phyloP scores from a whole-genome alignment of 2,329 filamentous ascomycete genomes.

The Thermomyces lanuginosus region DNA sequence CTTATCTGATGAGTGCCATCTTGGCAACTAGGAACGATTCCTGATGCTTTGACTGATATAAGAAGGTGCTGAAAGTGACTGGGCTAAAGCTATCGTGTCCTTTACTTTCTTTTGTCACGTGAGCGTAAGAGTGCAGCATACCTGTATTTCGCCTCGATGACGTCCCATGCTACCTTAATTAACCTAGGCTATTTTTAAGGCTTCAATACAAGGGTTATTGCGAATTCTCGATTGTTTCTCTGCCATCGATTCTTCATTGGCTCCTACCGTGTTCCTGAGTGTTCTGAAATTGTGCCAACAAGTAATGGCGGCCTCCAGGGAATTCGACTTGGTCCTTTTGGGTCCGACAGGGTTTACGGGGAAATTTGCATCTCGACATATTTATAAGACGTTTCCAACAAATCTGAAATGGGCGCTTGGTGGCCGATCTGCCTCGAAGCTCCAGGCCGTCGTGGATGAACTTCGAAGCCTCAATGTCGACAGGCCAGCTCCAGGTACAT shows the following conservation, averaged over 20 bases:
- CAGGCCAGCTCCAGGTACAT: constrained; percentile 51
- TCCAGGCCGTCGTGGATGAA: constrained; percentile 51
- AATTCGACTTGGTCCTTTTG: constrained; percentile 51
- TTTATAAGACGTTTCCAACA: constrained; percentile 52
- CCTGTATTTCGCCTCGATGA: no score
- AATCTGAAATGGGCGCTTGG: constrained; percentile 77
- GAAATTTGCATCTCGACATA: constrained; percentile 57
- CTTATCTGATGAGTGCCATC: no score
- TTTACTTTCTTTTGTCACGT: no score
- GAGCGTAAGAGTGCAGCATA: no score
- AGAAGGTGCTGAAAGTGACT: no score
- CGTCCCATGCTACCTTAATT: no score
- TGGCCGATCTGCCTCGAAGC: constrained; percentile 61
- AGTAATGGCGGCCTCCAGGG: constrained; percentile 27
- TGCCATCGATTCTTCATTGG: constrained; percentile 3
- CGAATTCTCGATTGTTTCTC: not conserved
- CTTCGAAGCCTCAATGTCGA: constrained; percentile 52
- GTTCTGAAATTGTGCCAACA: constrained; percentile 4
- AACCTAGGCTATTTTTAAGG: no score
- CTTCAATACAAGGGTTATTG: not conserved
- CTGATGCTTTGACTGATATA: no score
- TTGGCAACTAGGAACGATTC: no score
- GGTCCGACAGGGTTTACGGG: constrained; percentile 74
- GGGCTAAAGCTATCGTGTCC: no score
- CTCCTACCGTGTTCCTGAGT: constrained; percentile 6